phyloP scores from a whole-genome alignment of 192 early-diverging fungal species.

The Thamnidium elegans region DNA sequence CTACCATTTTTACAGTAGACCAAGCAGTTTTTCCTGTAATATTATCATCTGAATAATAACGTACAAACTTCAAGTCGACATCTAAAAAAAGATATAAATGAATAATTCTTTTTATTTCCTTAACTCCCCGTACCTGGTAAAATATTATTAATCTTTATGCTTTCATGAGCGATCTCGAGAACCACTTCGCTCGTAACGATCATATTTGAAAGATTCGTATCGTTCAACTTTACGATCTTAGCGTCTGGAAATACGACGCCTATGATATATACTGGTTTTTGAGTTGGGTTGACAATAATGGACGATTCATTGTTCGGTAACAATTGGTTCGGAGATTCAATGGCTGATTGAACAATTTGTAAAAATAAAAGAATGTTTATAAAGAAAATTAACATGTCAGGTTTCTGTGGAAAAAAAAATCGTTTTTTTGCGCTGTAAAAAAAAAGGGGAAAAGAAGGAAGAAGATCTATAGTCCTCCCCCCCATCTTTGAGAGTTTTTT shows the following conservation, averaged over 20 bases:
- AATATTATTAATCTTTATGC: constrained; percentile 1
- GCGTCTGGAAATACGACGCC: constrained; percentile 19
- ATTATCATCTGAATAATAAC: constrained; percentile 19
- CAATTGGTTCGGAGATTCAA: not conserved
- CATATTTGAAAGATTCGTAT: constrained; percentile 22
- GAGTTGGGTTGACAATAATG: not conserved
- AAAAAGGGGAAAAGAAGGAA: no score
- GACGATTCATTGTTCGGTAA: no score
- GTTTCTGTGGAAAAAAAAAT: constrained; percentile 6
- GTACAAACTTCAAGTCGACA: constrained; percentile 16
- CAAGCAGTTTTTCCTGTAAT: constrained; percentile 26
- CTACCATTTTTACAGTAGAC: constrained; percentile 12
- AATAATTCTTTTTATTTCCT: not conserved
- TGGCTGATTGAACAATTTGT: not conserved
- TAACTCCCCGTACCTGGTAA: constrained; percentile 16
- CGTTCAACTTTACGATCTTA: not conserved
- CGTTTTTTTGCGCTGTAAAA: no score
- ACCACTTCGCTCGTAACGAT: constrained; percentile 24
- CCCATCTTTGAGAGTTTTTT: no score
- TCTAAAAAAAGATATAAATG: constrained; percentile 3
- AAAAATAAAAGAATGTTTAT: not conserved
- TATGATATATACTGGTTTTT: constrained; percentile 19
- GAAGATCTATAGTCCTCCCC: no score
- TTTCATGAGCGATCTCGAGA: constrained; percentile 8
- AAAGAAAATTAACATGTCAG: not conserved